These are phyloP conservation scores for Glarea lozoyensis DNA, from an alignment of 495 filamentous ascomycete genomes.

Conservation along the genomic window DNA sequence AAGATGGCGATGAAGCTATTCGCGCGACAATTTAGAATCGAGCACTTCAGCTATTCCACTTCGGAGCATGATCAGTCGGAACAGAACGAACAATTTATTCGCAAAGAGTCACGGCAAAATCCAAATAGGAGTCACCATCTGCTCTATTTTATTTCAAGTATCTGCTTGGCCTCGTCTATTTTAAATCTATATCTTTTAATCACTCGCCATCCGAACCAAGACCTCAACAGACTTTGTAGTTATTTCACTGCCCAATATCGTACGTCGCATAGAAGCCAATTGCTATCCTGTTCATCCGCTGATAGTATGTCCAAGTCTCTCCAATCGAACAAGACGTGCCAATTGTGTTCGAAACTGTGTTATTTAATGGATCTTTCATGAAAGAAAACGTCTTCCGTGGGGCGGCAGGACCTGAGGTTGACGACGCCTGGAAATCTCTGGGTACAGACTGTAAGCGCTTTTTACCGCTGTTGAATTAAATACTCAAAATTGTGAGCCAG, in stretches of 20 bases:
- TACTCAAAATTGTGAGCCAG: neutral
- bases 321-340: neutral
- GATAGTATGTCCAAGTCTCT: neutral
- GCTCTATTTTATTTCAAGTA: too few relatives aligned
- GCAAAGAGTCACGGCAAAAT: too few relatives aligned
- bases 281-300: neutral
- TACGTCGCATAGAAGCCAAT: neutral
- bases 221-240: neutral
- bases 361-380: conserved; percentile 44
- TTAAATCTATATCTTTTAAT: too few relatives aligned
- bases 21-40: too few relatives aligned
- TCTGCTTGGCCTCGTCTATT: too few relatives aligned
- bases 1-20: too few relatives aligned
- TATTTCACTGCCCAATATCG: neutral
- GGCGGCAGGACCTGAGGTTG: conserved; percentile 39
- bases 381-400: conserved; percentile 42
- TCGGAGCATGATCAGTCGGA: too few relatives aligned
- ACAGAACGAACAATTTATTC: too few relatives aligned
- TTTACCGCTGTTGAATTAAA: neutral
- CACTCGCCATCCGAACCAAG: too few relatives aligned
- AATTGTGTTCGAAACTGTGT: neutral
- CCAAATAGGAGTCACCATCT: too few relatives aligned
- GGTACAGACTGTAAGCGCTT: conserved; percentile 25
- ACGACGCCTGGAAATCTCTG: conserved; percentile 45
- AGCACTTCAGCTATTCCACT: too few relatives aligned